Base-by-base conservation (phyloP, 2,329 filamentous ascomycete genomes). In the Diaporthe eres region DNA sequence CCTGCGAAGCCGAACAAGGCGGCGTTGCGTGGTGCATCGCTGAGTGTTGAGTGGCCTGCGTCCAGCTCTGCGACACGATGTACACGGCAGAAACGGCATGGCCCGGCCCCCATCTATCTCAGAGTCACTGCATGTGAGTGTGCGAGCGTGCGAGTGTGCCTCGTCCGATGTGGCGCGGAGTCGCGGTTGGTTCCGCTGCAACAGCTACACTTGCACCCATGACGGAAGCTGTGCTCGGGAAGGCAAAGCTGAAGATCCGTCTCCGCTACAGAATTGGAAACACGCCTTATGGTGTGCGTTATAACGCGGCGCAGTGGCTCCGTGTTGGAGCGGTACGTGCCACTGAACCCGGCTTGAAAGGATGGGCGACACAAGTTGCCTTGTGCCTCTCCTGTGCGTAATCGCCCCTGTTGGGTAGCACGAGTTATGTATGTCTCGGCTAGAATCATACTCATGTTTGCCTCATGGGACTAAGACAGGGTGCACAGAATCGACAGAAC, bases 341-440 rank as follows among this genome's bases (percentile, higher is more conserved):
- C 73, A 73, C 70, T 49, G 47, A 63, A 75, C 51, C 61, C 55
- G 61, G 67, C 68, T 55, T 58, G 73, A 25, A 75, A 72, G 68
- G 44, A 57, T 47, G 73, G 73, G 68, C 68, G 61, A 75, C 73
- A 73, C 73, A 61, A 63, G 68, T 67, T 55, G 73, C 75, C 73
- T 68, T 73, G 74, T 73, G 61, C 71, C 47, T 71, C 75, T 74
- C 75, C 55, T 77, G 75, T 75, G 75, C 75, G 74, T 65, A 74
- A 77, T 77, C 75, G 63, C 57, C 60, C 42, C 39, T 58, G 15
- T 51, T 65, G 68, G 70, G 71, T 73, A 73, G 31, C 49, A 73
- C 71, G 17, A 55, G 28, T 28, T 65, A 77, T 77, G 75, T 47
- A 75, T 77, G 75, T 77, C 75, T 77, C 75, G 75, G 75, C 73